Conservation (phyloP, 257 asterid genomes). For the Nemophila menziesii region DNA sequence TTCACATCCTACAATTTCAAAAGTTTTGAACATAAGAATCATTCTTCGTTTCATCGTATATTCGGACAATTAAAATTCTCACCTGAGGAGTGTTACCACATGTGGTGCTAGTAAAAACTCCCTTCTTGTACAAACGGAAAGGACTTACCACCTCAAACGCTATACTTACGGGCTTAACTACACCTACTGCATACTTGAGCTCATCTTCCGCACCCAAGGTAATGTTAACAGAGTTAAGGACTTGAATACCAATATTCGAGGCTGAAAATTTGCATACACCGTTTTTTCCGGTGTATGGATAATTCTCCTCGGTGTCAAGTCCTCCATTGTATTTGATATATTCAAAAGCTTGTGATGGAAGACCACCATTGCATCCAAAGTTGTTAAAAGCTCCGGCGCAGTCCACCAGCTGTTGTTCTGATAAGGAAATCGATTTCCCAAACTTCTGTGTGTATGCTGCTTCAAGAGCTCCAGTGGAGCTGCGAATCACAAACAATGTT, state of each 20-base stretch:
- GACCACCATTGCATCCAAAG: constrained; percentile 86
- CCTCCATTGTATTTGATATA: constrained; percentile 88
- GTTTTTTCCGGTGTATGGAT: constrained; percentile 66
- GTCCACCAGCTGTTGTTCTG: constrained; percentile 98
- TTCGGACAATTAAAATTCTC: constrained; percentile 14
- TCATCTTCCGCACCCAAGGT: constrained; percentile 90
- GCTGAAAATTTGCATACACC: constrained; percentile 65
- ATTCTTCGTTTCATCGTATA: too few species aligned
- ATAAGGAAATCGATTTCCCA: constrained; percentile 62
- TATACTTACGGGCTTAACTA: constrained; percentile 73
- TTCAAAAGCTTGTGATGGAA: constrained; percentile 97
- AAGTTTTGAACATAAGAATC: too few species aligned
- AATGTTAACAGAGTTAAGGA: constrained; percentile 69
- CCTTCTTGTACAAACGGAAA: constrained; percentile 44
- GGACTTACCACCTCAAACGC: constrained; percentile 65
- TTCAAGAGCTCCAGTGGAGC: constrained; percentile 97
- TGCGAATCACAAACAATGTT: constrained; percentile 19
- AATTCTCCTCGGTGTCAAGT: constrained; percentile 74
- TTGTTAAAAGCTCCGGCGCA: constrained; percentile 92
- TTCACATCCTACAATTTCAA: constrained; percentile 94
- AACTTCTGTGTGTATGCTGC: constrained; percentile 87
- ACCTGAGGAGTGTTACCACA: constrained; percentile 75
- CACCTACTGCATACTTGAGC: constrained; percentile 73
- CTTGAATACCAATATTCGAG: constrained; percentile 54
- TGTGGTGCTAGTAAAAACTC: constrained; percentile 55